These are phyloP conservation scores for Talaromyces albobiverticillius DNA, from an alignment of 2,329 filamentous ascomycete genomes.

Conservation along the genomic window DNA sequence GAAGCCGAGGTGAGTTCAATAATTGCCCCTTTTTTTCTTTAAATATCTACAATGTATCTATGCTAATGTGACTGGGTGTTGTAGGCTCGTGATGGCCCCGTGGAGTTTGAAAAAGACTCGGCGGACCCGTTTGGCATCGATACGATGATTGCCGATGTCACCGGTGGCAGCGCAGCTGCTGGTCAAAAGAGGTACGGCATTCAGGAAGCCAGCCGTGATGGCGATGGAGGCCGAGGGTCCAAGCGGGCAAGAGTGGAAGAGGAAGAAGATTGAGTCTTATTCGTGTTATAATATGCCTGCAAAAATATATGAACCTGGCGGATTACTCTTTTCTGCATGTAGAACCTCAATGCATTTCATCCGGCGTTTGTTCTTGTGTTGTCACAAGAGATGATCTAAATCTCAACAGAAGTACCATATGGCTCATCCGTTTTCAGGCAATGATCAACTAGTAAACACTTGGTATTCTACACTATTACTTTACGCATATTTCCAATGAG, in stretches of 20 bases:
- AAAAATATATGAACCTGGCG: neutral
- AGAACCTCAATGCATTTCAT: neutral
- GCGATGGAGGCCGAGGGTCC: slow-evolving; percentile 72
- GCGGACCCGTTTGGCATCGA: slow-evolving; percentile 92
- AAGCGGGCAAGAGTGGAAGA: slow-evolving; percentile 76
- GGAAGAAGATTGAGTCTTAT: slow-evolving; percentile 39
- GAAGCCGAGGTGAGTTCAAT: slow-evolving; percentile 73
- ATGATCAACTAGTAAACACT: too few species aligned
- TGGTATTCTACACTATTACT: too few species aligned
- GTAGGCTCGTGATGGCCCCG: slow-evolving; percentile 78
- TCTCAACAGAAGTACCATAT: too few species aligned
- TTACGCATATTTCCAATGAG: too few species aligned
- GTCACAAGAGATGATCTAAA: too few species aligned
- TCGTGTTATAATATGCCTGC: neutral
- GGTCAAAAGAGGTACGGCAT: slow-evolving; percentile 45
- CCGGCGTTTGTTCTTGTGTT: neutral
- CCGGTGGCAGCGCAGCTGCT: slow-evolving; percentile 56
- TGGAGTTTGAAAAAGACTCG: slow-evolving; percentile 90
- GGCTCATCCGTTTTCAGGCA: too few species aligned
- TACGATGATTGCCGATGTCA: slow-evolving; percentile 81
- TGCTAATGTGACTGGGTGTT: neutral
- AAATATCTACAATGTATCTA: neutral
- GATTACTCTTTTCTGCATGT: neutral
- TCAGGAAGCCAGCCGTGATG: slow-evolving; percentile 46
- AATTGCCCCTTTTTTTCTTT: neutral